Evolutionary conservation across 495 filamentous ascomycete genomes (phyloP).

Genomic region (Xylaria intraflava): DNA sequence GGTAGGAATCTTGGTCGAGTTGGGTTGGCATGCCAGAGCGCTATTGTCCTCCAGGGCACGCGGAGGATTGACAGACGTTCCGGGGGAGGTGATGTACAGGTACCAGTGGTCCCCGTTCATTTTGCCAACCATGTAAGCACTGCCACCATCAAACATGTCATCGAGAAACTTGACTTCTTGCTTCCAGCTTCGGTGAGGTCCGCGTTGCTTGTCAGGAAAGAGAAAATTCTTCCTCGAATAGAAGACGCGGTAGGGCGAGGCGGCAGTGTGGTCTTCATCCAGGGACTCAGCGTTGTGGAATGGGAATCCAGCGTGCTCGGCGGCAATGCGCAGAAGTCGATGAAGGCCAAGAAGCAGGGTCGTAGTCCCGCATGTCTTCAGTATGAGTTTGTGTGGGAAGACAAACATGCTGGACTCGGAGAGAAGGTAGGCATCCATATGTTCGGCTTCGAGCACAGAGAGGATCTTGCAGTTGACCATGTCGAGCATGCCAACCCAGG

Average conservation of each 20-base stretch:
- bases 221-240: conserved; percentile 99
- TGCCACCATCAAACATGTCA: conserved; percentile 81
- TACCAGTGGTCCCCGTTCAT: conserved; percentile 99
- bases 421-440: conserved; percentile 93
- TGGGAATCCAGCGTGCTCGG: conserved; percentile 79
- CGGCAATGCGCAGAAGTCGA: conserved; percentile 84
- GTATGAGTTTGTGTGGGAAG: conserved; percentile 95
- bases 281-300: conserved; percentile 42
- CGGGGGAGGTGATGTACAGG: conserved; percentile 86
- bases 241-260: conserved; percentile 91
- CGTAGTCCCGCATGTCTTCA: conserved; percentile 98
- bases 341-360: conserved; percentile 85
- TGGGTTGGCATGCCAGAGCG: conserved; percentile 27
- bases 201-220: conserved; percentile 88
- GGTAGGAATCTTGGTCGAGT: conserved; percentile 47
- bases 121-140: conserved; percentile 98
- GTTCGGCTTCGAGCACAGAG: conserved; percentile 87
- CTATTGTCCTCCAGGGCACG: conserved; percentile 55
- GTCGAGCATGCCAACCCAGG: conserved; percentile 96
- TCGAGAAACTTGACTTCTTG: conserved; percentile 91
- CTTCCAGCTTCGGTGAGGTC: conserved; percentile 95
- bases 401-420: conserved; percentile 99
- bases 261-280: conserved; percentile 58
- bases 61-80: conserved; percentile 75
- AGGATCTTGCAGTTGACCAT: conserved; percentile 98